Percentiles rank a stretch among this genome's conserved stretches.
Evolutionary conservation across 2,329 filamentous ascomycete genomes (phyloP).

Genomic region (Biscogniauxia sp.): DNA sequence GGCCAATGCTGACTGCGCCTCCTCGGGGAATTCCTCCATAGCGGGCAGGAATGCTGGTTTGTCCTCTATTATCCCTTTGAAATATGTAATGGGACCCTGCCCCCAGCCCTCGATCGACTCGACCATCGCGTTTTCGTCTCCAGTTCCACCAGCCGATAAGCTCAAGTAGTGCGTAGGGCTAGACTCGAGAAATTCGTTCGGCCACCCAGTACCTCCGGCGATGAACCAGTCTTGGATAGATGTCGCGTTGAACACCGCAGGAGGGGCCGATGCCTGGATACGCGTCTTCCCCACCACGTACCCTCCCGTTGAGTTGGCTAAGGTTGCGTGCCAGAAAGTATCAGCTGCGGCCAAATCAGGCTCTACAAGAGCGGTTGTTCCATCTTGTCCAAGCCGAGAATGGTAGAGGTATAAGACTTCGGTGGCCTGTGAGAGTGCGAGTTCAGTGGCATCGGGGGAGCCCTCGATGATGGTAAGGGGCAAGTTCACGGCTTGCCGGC

Average conservation of each 20-base stretch:
- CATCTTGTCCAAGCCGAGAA: background rate
- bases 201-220: conserved; percentile 3
- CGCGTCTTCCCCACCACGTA: background rate
- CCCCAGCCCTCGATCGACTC: conserved; percentile 6
- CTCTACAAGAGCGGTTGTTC: background rate
- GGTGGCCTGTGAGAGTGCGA: background rate
- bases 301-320: background rate
- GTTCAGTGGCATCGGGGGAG: background rate
- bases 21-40: background rate
- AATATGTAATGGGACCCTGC: conserved; percentile 4
- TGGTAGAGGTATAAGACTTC: conserved; percentile 1
- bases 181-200: conserved; percentile 5
- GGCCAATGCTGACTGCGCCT: background rate
- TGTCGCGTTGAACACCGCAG: conserved; percentile 2
- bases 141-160: conserved; percentile 1
- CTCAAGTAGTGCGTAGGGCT: conserved; percentile 4
- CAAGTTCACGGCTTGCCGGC: background rate
- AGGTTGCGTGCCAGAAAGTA: conserved; percentile 1
- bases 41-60: conserved; percentile 1
- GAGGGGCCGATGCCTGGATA: background rate
- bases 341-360: conserved; percentile 3
- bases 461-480: conserved; percentile 6
- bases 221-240: conserved; percentile 2
- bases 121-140: background rate
- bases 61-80: background rate